phyloP scores from a whole-genome alignment of 1,284 basidiomycete genomes.

The Ustanciosporium gigantosporum region DNA sequence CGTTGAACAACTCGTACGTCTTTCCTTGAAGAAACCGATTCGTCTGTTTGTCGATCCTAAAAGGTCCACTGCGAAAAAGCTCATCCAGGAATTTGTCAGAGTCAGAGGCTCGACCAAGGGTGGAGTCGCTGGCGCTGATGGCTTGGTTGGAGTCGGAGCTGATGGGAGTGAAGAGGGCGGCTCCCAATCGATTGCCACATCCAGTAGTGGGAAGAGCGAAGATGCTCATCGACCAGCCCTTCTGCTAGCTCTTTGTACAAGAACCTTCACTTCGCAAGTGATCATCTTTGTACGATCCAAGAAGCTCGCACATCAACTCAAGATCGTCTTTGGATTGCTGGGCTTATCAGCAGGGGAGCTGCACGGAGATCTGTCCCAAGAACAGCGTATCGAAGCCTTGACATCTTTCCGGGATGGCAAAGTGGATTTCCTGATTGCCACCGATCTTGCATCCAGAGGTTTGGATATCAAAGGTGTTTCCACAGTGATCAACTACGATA shows the following conservation, averaged over 20 bases:
- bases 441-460: slow-evolving; percentile 97
- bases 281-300: slow-evolving; percentile 99
- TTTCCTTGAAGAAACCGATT: slow-evolving; percentile 78
- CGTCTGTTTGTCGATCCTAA: slow-evolving; percentile 94
- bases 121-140: slow-evolving; percentile 62
- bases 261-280: slow-evolving; percentile 81
- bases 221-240: slow-evolving; percentile 95
- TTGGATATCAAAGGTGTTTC: slow-evolving; percentile 97
- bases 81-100: slow-evolving; percentile 82
- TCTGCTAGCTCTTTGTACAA: slow-evolving; percentile 87
- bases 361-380: slow-evolving; percentile 96
- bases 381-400: slow-evolving; percentile 90
- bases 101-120: slow-evolving; percentile 33
- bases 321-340: slow-evolving; percentile 84
- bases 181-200: slow-evolving; percentile 8
- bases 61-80: slow-evolving; percentile 80
- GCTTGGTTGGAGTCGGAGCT: slow-evolving; percentile 80
- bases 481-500: slow-evolving; percentile 96
- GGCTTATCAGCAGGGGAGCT: slow-evolving; percentile 85
- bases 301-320: slow-evolving; percentile 96
- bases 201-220: slow-evolving; percentile 63
- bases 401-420: slow-evolving; percentile 83
- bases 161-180: slow-evolving; percentile 89
- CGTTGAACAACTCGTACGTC: slow-evolving; percentile 88
- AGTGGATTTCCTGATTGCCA: slow-evolving; percentile 81